These are phyloP conservation scores for Cutaneotrichosporon spelunceum DNA, from an alignment of 1,284 basidiomycete genomes.

Conservation along the genomic window DNA sequence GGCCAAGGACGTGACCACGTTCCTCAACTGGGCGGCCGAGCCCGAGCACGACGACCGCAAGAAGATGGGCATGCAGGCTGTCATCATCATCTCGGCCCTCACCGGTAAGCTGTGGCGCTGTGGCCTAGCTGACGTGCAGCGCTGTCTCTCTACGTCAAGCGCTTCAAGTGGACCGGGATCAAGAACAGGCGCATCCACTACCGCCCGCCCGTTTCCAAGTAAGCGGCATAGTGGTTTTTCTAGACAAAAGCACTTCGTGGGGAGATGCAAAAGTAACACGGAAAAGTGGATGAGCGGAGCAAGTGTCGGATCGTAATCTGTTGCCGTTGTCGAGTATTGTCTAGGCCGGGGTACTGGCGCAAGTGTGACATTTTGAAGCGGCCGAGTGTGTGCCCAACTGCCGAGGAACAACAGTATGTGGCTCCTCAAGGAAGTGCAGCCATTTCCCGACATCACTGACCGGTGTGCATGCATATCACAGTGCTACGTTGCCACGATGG, in stretches of 20 bases:
- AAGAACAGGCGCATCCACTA: constrained; percentile 16
- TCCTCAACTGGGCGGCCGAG: constrained; percentile 93
- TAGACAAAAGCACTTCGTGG: constrained; percentile 10
- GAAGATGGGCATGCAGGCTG: constrained; percentile 82
- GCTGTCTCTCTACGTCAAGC: constrained; percentile 7
- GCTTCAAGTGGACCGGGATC: constrained; percentile 9
- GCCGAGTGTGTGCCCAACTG: no score
- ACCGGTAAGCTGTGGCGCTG: background rate
- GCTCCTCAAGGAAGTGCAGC: no score
- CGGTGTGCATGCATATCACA: no score
- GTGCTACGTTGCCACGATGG: no score
- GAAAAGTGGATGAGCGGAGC: background rate
- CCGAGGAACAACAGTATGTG: no score
- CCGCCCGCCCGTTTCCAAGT: constrained; percentile 5
- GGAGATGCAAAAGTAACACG: constrained; percentile 14
- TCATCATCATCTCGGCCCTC: constrained; percentile 72
- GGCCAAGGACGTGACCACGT: constrained; percentile 97
- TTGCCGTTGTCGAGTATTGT: background rate
- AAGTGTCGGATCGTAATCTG: no score
- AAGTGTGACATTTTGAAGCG: no score
- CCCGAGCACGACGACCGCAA: constrained; percentile 98
- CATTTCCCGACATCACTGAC: no score
- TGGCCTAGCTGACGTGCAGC: background rate
- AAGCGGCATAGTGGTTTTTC: background rate
- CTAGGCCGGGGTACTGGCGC: no score